Conservation (phyloP, 495 filamentous ascomycete genomes). For the Podospora anserina region DNA sequence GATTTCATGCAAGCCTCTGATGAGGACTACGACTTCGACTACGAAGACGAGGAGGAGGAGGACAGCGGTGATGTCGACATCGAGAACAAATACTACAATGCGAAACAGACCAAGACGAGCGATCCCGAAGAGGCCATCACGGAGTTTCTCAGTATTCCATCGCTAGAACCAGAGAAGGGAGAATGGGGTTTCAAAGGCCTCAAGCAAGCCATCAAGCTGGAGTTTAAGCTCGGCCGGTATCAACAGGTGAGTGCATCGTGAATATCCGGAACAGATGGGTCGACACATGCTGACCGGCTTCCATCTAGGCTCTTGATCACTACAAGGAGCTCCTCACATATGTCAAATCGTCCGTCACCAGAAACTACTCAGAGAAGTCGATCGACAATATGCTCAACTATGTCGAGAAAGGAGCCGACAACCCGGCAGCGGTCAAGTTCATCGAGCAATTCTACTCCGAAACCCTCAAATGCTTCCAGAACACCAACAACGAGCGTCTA, state of each 20-base stretch:
- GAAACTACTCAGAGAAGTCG: slow-evolving; percentile 98
- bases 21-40: slow-evolving; percentile 96
- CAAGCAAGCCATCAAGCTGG: slow-evolving; percentile 96
- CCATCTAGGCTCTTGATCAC: slow-evolving; percentile 79
- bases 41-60: slow-evolving; percentile 86
- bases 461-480: slow-evolving; percentile 91
- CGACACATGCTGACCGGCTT: background rate
- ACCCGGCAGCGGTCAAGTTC: slow-evolving; percentile 68
- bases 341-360: slow-evolving; percentile 92
- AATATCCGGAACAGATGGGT: background rate
- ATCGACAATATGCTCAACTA: slow-evolving; percentile 99
- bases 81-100: slow-evolving; percentile 99
- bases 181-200: slow-evolving; percentile 99
- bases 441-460: slow-evolving; percentile 96
- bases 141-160: slow-evolving; percentile 84
- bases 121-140: slow-evolving; percentile 85
- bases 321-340: slow-evolving; percentile 95
- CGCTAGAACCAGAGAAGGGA: slow-evolving; percentile 80
- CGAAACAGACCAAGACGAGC: slow-evolving; percentile 88
- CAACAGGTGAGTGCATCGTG: slow-evolving; percentile 57
- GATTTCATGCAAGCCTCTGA: slow-evolving; percentile 98
- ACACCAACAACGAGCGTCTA: slow-evolving; percentile 92
- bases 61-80: slow-evolving; percentile 87
- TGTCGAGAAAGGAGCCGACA: slow-evolving; percentile 89
- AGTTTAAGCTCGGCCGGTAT: slow-evolving; percentile 84